Percentiles rank a stretch among this genome's conserved stretches.
These are phyloP conservation scores for Hypholoma sublateritium DNA, from an alignment of 768 basidiomycete genomes.

Conservation along the genomic window DNA sequence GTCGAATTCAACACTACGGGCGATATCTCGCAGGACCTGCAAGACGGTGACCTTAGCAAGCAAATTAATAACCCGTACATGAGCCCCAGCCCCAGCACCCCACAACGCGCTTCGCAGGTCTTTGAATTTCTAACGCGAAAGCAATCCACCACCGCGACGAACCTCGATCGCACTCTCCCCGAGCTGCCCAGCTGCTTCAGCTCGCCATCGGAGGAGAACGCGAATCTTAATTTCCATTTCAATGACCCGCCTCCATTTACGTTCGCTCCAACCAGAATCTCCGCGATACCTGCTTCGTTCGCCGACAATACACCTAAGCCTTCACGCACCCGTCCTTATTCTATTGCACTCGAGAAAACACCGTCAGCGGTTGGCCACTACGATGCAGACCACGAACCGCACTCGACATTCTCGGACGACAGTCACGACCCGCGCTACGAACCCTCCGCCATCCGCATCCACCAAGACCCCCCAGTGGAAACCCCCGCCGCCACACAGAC, in stretches of 20 bases:
- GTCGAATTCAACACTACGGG: constrained; percentile 64
- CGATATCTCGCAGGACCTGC: constrained; percentile 35
- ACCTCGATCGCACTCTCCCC: constrained; percentile 38
- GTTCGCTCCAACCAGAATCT: constrained; percentile 15
- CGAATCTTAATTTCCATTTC: constrained; percentile 27
- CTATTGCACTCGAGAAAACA: constrained; percentile 10
- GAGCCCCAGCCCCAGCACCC: constrained; percentile 43
- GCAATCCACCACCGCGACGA: constrained; percentile 28
- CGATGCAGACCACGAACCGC: constrained; percentile 9
- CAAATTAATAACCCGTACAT: constrained; percentile 30
- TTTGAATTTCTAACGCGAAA: constrained; percentile 68
- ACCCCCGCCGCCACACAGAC: constrained; percentile 10
- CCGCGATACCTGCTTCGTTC: constrained; percentile 15
- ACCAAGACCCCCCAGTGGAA: constrained; percentile 6
- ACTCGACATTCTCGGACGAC: constrained; percentile 24
- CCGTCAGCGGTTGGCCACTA: constrained; percentile 4
- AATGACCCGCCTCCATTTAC: constrained; percentile 23
- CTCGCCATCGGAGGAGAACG: constrained; percentile 34
- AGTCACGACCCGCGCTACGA: constrained; percentile 13
- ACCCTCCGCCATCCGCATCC: not conserved
- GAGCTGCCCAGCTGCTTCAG: constrained; percentile 40
- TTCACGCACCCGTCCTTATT: constrained; percentile 7
- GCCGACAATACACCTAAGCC: constrained; percentile 16
- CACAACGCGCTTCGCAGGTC: constrained; percentile 72
- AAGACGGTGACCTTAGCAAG: constrained; percentile 20